Evolutionary conservation across 768 basidiomycete genomes (phyloP).

Genomic region (Daedaleopsis sinensis): DNA sequence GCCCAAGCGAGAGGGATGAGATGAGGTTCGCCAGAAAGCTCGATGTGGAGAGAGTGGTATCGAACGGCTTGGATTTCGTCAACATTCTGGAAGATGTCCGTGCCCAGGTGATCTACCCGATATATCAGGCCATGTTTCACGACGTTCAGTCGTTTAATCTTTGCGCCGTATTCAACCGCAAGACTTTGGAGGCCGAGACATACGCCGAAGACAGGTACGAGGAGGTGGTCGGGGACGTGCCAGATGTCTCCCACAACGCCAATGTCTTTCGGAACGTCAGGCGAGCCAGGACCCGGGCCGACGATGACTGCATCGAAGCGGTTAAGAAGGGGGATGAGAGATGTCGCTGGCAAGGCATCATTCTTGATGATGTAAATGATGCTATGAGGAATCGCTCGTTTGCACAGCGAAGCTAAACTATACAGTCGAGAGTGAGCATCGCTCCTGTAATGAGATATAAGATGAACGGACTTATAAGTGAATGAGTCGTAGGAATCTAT

Average conservation of each 20-base stretch:
- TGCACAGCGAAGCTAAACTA: constrained; percentile 76
- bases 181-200: constrained; percentile 85
- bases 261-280: constrained; percentile 59
- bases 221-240: constrained; percentile 52
- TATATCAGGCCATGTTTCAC: constrained; percentile 87
- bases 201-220: constrained; percentile 80
- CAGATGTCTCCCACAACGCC: constrained; percentile 74
- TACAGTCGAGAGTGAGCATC: not conserved
- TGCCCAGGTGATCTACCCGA: constrained; percentile 55
- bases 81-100: constrained; percentile 63
- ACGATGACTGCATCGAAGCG: constrained; percentile 73
- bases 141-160: constrained; percentile 55
- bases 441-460: not conserved
- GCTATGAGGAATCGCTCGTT: constrained; percentile 61
- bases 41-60: constrained; percentile 78
- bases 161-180: constrained; percentile 63
- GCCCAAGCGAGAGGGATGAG: constrained; percentile 76
- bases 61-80: constrained; percentile 63
- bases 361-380: constrained; percentile 75
- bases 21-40: constrained; percentile 46
- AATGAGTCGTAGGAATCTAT: constrained; percentile 89
- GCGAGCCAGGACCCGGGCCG: constrained; percentile 84
- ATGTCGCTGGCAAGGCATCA: constrained; percentile 53
- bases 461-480: constrained; percentile 72
- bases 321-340: constrained; percentile 54